Conservation (phyloP, 306 rosid species). For the Mimosa pudica region DNA sequence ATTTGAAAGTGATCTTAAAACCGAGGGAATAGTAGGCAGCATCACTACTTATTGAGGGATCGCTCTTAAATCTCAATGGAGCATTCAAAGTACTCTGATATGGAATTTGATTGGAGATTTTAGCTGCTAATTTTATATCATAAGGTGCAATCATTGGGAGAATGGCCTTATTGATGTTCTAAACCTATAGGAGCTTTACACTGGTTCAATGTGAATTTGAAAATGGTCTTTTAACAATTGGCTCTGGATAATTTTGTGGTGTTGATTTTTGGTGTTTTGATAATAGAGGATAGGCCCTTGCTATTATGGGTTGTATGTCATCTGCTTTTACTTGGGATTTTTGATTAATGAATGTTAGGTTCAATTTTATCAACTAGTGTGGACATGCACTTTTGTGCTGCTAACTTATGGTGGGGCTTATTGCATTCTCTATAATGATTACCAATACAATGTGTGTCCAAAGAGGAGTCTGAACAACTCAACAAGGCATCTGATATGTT, state of each 20-base stretch:
- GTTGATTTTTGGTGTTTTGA: not conserved
- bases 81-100: not conserved
- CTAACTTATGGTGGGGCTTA: constrained; percentile 18
- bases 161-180: not conserved
- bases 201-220: not conserved
- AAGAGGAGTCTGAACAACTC: constrained; percentile 29
- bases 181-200: not conserved
- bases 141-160: not conserved
- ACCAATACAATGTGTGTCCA: constrained; percentile 24
- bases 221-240: not conserved
- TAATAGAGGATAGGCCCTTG: constrained; percentile 1
- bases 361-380: constrained; percentile 22
- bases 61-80: not conserved
- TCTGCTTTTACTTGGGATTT: constrained; percentile 12
- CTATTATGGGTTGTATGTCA: not conserved
- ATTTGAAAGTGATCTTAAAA: no score
- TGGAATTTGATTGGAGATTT: not conserved
- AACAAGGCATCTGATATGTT: constrained; percentile 33
- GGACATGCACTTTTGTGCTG: constrained; percentile 29
- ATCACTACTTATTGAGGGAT: not conserved
- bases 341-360: constrained; percentile 37
- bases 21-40: no score
- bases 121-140: not conserved
- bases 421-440: constrained; percentile 7
- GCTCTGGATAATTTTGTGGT: not conserved